phyloP scores from a whole-genome alignment of 2,329 filamentous ascomycete species.

The Aureobasidium zeae region DNA sequence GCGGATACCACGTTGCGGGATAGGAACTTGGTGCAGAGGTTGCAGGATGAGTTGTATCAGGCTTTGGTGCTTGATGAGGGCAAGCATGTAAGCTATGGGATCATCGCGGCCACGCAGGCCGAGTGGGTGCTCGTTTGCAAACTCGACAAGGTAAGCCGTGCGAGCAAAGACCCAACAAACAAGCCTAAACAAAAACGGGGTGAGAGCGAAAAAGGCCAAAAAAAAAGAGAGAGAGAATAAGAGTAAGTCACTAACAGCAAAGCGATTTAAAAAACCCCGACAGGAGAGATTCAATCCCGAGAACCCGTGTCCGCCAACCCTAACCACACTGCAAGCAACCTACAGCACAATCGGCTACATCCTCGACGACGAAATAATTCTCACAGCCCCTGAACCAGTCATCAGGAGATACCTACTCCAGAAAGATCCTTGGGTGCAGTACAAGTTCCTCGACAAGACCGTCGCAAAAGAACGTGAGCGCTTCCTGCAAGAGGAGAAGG shows the following conservation, averaged over 20 bases:
- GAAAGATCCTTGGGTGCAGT: background rate
- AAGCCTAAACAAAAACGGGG: too few species aligned
- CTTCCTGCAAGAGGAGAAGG: background rate
- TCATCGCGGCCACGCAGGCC: background rate
- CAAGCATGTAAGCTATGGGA: background rate
- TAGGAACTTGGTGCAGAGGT: background rate
- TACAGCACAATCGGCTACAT: slow-evolving; percentile 7
- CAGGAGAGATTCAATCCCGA: background rate
- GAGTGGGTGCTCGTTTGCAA: background rate
- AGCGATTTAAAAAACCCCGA: background rate
- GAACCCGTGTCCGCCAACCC: background rate
- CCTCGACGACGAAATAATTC: slow-evolving; percentile 1
- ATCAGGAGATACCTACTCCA: background rate
- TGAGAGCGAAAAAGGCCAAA: too few species aligned
- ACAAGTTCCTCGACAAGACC: slow-evolving; percentile 1
- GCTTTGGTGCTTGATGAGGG: background rate
- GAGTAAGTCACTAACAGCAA: background rate
- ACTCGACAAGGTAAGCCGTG: slow-evolving; percentile 3
- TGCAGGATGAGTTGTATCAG: slow-evolving; percentile 6
- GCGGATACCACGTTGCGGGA: background rate
- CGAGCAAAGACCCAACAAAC: too few species aligned
- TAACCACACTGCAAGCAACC: background rate
- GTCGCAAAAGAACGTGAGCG: background rate
- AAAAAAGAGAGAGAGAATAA: background rate
- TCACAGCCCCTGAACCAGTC: background rate